These are phyloP conservation scores for Vaccinium myrtillus DNA, from an alignment of 148 eudicot species.

Conservation along the genomic window DNA sequence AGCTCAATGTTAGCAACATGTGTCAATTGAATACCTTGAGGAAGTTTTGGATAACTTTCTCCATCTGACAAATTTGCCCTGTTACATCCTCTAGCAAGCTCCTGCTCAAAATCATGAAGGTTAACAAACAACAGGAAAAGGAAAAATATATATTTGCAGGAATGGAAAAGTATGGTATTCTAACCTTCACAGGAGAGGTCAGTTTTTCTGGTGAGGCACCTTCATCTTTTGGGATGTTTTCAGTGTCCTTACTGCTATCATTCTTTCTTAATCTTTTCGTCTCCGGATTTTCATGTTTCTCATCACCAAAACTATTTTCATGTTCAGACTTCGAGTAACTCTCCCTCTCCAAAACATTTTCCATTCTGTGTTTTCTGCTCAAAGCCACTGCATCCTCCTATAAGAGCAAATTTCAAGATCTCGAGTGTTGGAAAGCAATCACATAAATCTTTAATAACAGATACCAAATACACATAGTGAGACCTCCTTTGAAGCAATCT, in stretches of 20 bases:
- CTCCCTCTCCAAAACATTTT: slow-evolving; percentile 2
- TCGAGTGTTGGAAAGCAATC: not conserved
- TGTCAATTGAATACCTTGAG: slow-evolving; percentile 24
- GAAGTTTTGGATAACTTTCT: slow-evolving; percentile 15
- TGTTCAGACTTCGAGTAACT: not conserved
- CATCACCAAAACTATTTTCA: not conserved
- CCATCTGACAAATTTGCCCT: not conserved
- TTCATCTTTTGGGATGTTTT: not conserved
- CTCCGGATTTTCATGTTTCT: not conserved
- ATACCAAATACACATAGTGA: too few relatives aligned
- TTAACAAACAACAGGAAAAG: not conserved
- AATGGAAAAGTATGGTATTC: slow-evolving; percentile 1
- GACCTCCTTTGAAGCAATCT: not conserved
- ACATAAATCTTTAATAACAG: not conserved
- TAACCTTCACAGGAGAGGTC: slow-evolving; percentile 11
- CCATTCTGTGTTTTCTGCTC: not conserved
- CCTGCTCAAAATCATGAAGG: not conserved
- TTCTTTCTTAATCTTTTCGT: not conserved
- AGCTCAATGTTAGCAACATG: slow-evolving; percentile 27
- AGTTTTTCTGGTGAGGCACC: not conserved
- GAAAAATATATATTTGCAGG: not conserved
- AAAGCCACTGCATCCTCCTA: slow-evolving; percentile 8
- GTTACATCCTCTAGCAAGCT: slow-evolving; percentile 12
- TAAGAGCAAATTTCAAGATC: not conserved
- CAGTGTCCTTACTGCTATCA: not conserved